Percentiles rank a stretch among this genome's conserved stretches.
phyloP scores from a whole-genome alignment of 129 eudicot genomes.

The Logfia minima region DNA sequence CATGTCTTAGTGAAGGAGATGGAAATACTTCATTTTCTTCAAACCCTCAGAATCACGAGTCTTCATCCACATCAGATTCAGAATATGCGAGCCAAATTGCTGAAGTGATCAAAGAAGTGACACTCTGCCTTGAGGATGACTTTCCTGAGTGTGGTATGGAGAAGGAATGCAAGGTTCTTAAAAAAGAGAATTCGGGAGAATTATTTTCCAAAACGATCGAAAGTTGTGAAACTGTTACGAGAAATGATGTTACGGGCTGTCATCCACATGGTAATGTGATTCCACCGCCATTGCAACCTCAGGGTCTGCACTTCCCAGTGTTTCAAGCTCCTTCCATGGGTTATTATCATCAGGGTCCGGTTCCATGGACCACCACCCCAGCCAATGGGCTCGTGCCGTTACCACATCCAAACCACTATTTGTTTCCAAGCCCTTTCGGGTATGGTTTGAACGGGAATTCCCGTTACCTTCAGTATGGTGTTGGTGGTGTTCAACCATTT shows the following conservation, averaged over 20 bases:
- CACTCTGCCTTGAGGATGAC: constrained; percentile 36
- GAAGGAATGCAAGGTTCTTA: constrained; percentile 3
- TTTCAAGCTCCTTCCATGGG: constrained; percentile 65
- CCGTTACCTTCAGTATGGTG: constrained; percentile 59
- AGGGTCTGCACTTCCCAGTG: constrained; percentile 55
- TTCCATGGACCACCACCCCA: constrained; percentile 62
- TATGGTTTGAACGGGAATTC: constrained; percentile 56
- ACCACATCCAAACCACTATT: constrained; percentile 71
- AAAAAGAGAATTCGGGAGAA: constrained; percentile 16
- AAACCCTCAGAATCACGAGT: constrained; percentile 60
- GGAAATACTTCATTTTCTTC: constrained; percentile 60
- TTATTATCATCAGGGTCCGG: constrained; percentile 56
- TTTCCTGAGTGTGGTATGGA: constrained; percentile 20
- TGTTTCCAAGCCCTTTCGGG: constrained; percentile 60
- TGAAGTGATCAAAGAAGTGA: constrained; percentile 57
- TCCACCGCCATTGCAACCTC: constrained; percentile 55
- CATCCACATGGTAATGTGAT: constrained; percentile 43
- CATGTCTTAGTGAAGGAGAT: constrained; percentile 90
- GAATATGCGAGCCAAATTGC: constrained; percentile 65
- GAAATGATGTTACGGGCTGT: constrained; percentile 28
- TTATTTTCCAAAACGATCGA: constrained; percentile 29
- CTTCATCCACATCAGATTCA: constrained; percentile 74
- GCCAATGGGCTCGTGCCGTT: constrained; percentile 56
- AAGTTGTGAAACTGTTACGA: constrained; percentile 32
- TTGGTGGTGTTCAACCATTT: constrained; percentile 52